Base-by-base conservation (phyloP, 768 basidiomycete species). In the Tremella mesenterica region DNA sequence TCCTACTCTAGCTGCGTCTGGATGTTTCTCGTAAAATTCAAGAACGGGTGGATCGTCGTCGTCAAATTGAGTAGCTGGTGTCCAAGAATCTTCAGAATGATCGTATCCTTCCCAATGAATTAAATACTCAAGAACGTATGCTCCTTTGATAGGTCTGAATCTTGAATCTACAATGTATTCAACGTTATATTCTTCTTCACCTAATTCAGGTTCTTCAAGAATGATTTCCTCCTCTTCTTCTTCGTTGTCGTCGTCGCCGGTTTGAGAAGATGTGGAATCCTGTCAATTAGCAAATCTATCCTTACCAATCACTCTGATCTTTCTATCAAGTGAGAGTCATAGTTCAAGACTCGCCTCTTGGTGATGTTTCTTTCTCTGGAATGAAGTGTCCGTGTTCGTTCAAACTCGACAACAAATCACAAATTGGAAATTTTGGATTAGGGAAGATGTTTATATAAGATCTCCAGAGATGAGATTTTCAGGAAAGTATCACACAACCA, bases 101-200 rank as follows among this genome's bases (percentile, higher is more conserved):
- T 30, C 27, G 55, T 68, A 68, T 10, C 61, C 64, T 6, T 33
- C 44, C 63, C 63, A 68, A 44, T 68, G 63, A 18, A 68, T 54
- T 6, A 57, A 43, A 36, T 47, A 68, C 44, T 68, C 61, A 16
- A 68, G 47, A 9, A 27, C 21, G n/a, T 54, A 26, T 33, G 48
- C 45, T 7, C 54, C 54, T 16, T 50, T 26, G 23, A 44, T 57
- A 13, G 23, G 49, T 34, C 53, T 54, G 26, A 52, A 52, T 14
- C 63, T 51, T 20, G 66, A 68, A 48, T 68, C 53, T 16, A 68
- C 57, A 45, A 68, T 68, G 31, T 53, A 59, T 20, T 68, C 64
- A 33, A 68, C 54, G 34, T 63, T 59, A 36, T 63, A 68, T 43
- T 68, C 63, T 41, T 64, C 60, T 26, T 67, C 65, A 10, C 41